These are phyloP conservation scores for Vaccinium darrowii DNA, from an alignment of 148 eudicot species.

Conservation along the genomic window DNA sequence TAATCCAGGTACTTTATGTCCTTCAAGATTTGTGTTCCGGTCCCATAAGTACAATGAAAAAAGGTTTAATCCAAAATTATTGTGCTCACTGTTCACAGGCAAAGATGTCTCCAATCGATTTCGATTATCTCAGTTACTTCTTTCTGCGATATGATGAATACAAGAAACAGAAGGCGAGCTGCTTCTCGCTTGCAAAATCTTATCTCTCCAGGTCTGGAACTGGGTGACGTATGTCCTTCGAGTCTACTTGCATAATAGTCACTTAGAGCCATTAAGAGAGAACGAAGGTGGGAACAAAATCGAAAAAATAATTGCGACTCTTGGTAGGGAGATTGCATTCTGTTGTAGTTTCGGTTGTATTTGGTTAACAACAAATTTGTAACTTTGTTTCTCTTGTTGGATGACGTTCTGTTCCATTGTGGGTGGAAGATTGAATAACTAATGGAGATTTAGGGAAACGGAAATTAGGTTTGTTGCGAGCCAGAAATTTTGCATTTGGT, in stretches of 20 bases:
- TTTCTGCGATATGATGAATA: constrained; percentile 78
- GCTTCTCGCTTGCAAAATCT: constrained; percentile 48
- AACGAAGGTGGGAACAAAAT: background rate
- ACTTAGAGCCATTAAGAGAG: background rate
- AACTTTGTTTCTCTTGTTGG: background rate
- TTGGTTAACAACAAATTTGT: background rate
- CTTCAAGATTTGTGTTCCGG: constrained; percentile 11
- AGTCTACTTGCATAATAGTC: background rate
- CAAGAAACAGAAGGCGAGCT: constrained; percentile 65
- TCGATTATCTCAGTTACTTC: constrained; percentile 84
- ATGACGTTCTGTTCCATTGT: background rate
- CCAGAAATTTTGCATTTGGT: constrained; percentile 5
- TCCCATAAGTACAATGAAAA: background rate
- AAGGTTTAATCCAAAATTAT: background rate
- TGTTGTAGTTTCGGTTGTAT: constrained; percentile 10
- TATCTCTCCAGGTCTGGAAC: constrained; percentile 29
- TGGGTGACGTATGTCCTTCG: background rate
- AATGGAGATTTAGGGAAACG: background rate
- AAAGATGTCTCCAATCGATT: constrained; percentile 87
- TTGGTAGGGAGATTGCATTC: constrained; percentile 8
- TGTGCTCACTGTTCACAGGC: constrained; percentile 48
- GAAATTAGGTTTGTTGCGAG: background rate
- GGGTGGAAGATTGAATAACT: background rate
- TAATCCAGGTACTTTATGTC: constrained; percentile 68
- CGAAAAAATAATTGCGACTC: background rate